Conservation (phyloP, 2,329 filamentous ascomycete genomes). For the Epichloe sp. region DNA sequence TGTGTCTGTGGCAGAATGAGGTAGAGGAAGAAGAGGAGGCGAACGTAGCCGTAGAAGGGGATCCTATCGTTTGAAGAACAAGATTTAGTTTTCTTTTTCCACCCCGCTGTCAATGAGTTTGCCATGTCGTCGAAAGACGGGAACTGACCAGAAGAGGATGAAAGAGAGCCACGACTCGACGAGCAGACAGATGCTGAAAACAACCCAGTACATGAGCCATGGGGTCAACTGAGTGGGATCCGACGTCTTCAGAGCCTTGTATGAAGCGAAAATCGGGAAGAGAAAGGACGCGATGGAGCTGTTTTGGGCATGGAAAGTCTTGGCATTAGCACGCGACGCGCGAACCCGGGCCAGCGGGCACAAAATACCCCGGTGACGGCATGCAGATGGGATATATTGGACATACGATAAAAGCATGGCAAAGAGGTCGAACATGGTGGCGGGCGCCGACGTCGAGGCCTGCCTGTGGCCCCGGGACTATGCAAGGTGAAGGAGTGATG, state of each 20-base stretch:
- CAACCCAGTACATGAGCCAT: constrained; percentile 99
- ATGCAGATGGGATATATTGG: constrained; percentile 8
- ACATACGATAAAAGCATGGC: constrained; percentile 67
- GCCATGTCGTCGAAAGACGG: too few species aligned
- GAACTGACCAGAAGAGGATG: constrained; percentile 61
- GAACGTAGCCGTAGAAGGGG: constrained; percentile 87
- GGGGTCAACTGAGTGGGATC: constrained; percentile 81
- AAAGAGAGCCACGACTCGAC: constrained; percentile 81
- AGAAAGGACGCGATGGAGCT: constrained; percentile 81
- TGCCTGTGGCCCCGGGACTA: constrained; percentile 8
- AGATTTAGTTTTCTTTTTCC: background rate
- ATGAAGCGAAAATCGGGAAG: constrained; percentile 92
- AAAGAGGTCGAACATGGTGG: constrained; percentile 62
- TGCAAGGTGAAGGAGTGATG: background rate
- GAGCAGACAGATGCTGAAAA: constrained; percentile 67
- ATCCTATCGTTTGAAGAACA: constrained; percentile 40
- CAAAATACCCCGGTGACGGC: constrained; percentile 7
- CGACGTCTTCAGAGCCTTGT: constrained; percentile 90
- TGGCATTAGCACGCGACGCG: constrained; percentile 2
- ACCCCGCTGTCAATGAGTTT: too few species aligned
- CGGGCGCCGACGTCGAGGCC: constrained; percentile 12
- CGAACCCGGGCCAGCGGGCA: background rate
- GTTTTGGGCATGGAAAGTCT: constrained; percentile 4
- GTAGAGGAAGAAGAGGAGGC: constrained; percentile 77
- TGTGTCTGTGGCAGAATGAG: constrained; percentile 97